Evolutionary conservation across 805 yeast species (phyloP).

Genomic region (Brettanomyces naardenensis): DNA sequence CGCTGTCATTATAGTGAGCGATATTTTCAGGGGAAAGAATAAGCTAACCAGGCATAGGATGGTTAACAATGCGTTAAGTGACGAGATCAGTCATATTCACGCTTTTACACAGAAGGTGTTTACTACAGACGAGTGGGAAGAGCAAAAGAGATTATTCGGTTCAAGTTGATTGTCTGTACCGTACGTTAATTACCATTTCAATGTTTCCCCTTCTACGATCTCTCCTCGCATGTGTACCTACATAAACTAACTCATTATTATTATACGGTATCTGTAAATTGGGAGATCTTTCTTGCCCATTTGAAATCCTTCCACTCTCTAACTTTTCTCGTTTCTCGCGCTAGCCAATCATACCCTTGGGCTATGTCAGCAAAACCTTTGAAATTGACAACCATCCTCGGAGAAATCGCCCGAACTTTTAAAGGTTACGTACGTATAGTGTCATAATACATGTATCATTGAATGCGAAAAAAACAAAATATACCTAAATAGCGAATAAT

Average conservation of each 20-base stretch:
- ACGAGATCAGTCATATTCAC: conserved; percentile 82
- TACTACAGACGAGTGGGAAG: conserved; percentile 83
- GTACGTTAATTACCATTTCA: neutral
- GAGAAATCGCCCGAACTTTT: neutral
- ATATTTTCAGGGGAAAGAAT: conserved; percentile 70
- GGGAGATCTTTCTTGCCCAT: too few relatives aligned
- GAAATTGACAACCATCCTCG: neutral
- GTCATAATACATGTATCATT: too few relatives aligned
- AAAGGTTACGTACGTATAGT: too few relatives aligned
- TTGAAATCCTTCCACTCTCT: too few relatives aligned
- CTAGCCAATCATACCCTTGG: neutral
- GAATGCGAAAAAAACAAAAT: too few relatives aligned
- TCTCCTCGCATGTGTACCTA: too few relatives aligned
- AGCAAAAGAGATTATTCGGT: conserved; percentile 23
- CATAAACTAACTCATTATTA: too few relatives aligned
- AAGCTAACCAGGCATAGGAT: conserved; percentile 79
- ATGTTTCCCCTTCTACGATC: too few relatives aligned
- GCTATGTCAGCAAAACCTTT: neutral
- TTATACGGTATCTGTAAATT: too few relatives aligned
- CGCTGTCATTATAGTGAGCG: conserved; percentile 78
- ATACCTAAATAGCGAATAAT: too few relatives aligned
- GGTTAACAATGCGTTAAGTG: conserved; percentile 71
- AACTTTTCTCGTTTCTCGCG: too few relatives aligned
- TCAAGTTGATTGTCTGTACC: neutral
- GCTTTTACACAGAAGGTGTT: conserved; percentile 92